phyloP scores from a whole-genome alignment of 2,329 filamentous ascomycete species.

The Pezicula rhizophila region DNA sequence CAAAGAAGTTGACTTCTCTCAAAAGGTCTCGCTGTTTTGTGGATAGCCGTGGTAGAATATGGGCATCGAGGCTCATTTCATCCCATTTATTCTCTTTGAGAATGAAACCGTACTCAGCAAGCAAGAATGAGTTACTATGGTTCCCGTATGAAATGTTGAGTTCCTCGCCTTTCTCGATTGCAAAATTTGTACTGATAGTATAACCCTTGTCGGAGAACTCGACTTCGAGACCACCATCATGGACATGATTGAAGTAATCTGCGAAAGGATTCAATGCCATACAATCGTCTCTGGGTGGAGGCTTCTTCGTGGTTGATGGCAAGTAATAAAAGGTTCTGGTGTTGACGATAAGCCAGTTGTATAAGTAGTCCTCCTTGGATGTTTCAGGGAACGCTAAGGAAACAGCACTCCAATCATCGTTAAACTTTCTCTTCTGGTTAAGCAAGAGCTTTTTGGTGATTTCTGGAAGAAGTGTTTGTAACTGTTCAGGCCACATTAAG shows the following conservation, averaged over 20 bases:
- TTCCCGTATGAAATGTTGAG: conserved; percentile 64
- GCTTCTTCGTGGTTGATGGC: conserved; percentile 31
- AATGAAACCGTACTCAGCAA: conserved; percentile 53
- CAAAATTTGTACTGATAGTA: conserved; percentile 43
- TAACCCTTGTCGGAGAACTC: conserved; percentile 45
- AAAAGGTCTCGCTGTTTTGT: conserved; percentile 30
- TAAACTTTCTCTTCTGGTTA: conserved; percentile 48
- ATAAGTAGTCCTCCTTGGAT: conserved; percentile 36
- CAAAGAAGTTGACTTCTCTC: conserved; percentile 40
- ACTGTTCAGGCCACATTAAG: conserved; percentile 41
- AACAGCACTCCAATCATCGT: conserved; percentile 42
- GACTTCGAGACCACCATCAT: conserved; percentile 42
- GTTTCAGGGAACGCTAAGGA: conserved; percentile 35
- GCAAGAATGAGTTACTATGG: conserved; percentile 66
- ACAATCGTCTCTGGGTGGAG: conserved; percentile 44
- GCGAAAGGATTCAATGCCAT: conserved; percentile 67
- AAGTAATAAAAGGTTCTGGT: conserved; percentile 56
- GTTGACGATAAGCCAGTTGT: conserved; percentile 55
- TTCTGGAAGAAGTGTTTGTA: conserved; percentile 40
- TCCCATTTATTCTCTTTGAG: conserved; percentile 16
- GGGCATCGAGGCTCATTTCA: conserved; percentile 9
- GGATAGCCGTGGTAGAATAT: conserved; percentile 9
- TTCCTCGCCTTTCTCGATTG: conserved; percentile 54
- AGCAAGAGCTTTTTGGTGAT: conserved; percentile 39
- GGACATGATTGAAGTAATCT: conserved; percentile 62